phyloP scores from a whole-genome alignment of 257 asterid genomes.

The Primulina eburnea region DNA sequence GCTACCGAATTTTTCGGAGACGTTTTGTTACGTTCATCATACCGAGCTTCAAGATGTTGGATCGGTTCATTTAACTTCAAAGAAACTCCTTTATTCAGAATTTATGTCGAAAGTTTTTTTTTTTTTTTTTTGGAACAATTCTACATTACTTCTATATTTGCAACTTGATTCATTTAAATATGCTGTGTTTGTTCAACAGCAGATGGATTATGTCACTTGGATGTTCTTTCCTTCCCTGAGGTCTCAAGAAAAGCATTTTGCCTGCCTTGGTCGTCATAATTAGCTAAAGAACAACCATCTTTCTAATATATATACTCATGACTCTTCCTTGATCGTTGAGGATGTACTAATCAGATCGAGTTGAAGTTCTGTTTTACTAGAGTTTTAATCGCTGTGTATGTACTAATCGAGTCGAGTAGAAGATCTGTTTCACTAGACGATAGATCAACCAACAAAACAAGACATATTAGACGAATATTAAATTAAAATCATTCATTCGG shows the following conservation, averaged over 20 bases:
- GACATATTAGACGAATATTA: no score
- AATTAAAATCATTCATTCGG: no score
- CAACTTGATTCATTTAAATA: not conserved
- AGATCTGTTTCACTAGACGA: no score
- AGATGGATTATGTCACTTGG: not conserved
- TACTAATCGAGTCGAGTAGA: no score
- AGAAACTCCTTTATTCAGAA: not conserved
- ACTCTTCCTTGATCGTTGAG: no score
- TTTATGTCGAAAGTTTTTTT: no score
- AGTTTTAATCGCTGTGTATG: no score
- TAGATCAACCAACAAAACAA: no score
- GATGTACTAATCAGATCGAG: no score
- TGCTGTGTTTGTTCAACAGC: not conserved
- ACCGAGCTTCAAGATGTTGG: not conserved
- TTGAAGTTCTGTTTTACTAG: no score
- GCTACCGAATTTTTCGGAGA: not conserved
- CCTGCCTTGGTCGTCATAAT: not conserved
- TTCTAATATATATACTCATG: no score
- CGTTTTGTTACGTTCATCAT: not conserved
- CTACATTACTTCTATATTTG: not conserved
- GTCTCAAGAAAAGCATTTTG: not conserved
- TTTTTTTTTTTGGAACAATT: no score
- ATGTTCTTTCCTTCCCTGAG: not conserved
- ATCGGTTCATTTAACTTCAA: not conserved
- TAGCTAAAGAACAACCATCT: not conserved